Evolutionary conservation across 1,284 basidiomycete species (phyloP), one percentile per base, ranked within the genome.

Genomic region (Inonotus hispidus): DNA sequence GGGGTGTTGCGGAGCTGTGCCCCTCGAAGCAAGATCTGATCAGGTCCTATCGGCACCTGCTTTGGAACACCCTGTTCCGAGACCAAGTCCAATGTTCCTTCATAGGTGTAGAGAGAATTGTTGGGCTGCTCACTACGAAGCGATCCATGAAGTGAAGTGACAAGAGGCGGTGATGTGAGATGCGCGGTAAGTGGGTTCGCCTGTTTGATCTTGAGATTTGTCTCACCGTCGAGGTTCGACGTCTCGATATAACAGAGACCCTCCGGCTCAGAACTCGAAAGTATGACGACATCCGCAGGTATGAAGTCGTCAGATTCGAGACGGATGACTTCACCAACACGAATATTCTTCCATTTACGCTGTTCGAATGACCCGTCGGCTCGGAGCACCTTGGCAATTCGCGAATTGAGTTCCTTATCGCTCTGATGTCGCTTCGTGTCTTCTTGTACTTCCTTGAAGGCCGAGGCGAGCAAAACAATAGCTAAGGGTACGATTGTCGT

Each of bases 191-290:
- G 85, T 0, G 92, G 81, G 16, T 90, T 90, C 0, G 93, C 93
- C 75, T 99, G 95, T 72, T 99, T 98, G 76, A 99, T 98, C 79
- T 99, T 99, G 67, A 99, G 81, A 71, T 99, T 99, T 4, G 97
- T 99, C 78, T 99, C 96, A 25, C 93, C 93, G 69, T 99, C 97
- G 23, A 99, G 80, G 72, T 99, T 99, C 37, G 92, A 92, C 0
- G 96, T 99, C 74, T 99, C 96, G 65, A 99, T 93, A 70, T 98
- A 99, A 68, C 95, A 98, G 49, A 98, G 77, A 0, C 97, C 95
- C 71, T 99, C 96, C 0, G 97, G 96, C 72, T 99, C 97, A 68
- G 92, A 94, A 41, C 92, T 93, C 66, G 87, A 88, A 52, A 99
- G 69, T 38, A 99, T 78, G 2, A 98, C 73, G 71, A 98, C 81